Conservation (phyloP, 2,329 filamentous ascomycete species). For the Claviceps sp. region DNA sequence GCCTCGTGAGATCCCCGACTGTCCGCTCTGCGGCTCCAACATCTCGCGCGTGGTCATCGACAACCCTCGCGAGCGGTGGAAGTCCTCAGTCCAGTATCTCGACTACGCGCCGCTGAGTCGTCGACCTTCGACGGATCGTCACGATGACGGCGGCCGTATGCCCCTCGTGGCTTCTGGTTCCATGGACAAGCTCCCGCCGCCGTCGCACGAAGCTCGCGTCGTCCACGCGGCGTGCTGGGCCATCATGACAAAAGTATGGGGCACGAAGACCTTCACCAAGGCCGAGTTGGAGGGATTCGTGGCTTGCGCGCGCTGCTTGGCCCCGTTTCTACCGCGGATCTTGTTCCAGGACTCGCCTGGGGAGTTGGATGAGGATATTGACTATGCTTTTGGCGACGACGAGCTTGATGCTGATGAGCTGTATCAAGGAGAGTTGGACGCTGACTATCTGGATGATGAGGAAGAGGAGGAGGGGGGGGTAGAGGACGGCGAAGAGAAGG, state of each 20-base stretch:
- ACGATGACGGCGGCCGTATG: too few relatives aligned
- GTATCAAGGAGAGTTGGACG: too few relatives aligned
- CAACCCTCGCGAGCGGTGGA: conserved; percentile 4
- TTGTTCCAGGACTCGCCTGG: conserved; percentile 5
- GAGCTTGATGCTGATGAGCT: conserved; percentile 1
- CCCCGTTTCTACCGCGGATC: conserved; percentile 5
- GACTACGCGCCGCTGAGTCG: neutral
- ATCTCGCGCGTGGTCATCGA: conserved; percentile 3
- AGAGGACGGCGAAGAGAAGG: too few relatives aligned
- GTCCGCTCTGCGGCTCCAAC: conserved; percentile 5
- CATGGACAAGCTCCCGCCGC: neutral
- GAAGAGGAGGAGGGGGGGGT: too few relatives aligned
- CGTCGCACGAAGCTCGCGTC: conserved; percentile 1
- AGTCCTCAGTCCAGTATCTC: conserved; percentile 4
- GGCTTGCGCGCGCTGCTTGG: conserved; percentile 4
- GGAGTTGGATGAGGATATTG: conserved; percentile 5
- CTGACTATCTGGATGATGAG: too few relatives aligned
- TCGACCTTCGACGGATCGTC: conserved; percentile 1
- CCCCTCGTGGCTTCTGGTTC: conserved; percentile 4
- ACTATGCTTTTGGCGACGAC: conserved; percentile 2
- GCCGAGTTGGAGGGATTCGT: conserved; percentile 7
- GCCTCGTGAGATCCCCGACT: neutral
- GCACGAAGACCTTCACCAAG: neutral
- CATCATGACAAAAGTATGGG: conserved; percentile 5
- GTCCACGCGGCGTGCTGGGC: conserved; percentile 7